These are phyloP conservation scores for Penicillium egyptiacum DNA, from an alignment of 495 filamentous ascomycete genomes.

Conservation along the genomic window DNA sequence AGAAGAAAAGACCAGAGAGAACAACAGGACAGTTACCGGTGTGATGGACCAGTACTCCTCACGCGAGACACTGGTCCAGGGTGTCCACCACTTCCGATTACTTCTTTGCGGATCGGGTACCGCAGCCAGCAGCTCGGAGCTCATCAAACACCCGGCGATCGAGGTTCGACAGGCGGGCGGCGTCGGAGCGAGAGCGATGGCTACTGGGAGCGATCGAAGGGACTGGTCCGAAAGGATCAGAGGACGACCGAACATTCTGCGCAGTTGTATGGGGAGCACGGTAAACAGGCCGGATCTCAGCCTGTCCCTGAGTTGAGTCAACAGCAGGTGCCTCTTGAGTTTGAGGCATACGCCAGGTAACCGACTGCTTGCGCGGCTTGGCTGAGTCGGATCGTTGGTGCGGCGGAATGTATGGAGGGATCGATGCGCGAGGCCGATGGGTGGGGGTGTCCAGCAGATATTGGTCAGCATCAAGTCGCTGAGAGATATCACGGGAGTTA, in stretches of 20 bases:
- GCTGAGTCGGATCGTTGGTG: not conserved
- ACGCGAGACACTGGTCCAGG: not conserved
- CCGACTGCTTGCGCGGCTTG: not conserved
- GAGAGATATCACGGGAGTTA: not conserved
- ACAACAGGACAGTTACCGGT: not conserved
- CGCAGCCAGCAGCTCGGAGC: not conserved
- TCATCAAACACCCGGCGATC: not conserved
- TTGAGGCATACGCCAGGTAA: not conserved
- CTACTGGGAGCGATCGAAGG: not conserved
- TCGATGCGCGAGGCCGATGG: not conserved
- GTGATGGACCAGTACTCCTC: not conserved
- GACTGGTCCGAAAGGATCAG: not conserved
- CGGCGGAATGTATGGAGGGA: not conserved
- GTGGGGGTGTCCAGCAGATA: not conserved
- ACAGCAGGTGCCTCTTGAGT: not conserved
- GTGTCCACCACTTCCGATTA: not conserved
- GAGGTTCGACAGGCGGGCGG: not conserved
- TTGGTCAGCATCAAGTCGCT: not conserved
- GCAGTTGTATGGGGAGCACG: not conserved
- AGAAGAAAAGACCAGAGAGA: too few relatives aligned
- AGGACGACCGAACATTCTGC: constrained; percentile 13
- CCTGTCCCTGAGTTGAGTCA: not conserved
- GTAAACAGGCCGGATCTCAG: not conserved
- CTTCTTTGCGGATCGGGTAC: not conserved
- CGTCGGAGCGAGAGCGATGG: constrained; percentile 3